Evolutionary conservation across 768 basidiomycete species (phyloP).

Genomic region (Russula brevipes): DNA sequence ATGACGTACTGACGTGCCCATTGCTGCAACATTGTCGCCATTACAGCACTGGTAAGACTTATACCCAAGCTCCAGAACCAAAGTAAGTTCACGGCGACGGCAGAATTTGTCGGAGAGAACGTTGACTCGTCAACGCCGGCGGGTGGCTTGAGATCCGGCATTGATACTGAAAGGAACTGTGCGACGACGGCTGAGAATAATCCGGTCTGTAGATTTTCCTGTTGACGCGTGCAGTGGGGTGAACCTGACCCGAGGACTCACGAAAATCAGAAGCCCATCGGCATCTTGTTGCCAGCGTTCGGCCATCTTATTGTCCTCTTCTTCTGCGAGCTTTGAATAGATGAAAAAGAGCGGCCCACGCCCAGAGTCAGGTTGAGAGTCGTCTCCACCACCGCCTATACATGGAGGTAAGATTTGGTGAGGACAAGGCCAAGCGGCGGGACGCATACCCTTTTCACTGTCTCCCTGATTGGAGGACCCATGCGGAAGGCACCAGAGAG

Average conservation of each 20-base stretch:
- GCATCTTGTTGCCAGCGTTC: not conserved
- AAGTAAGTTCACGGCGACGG: not conserved
- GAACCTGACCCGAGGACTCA: not conserved
- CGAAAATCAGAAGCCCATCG: not conserved
- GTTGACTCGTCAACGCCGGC: not conserved
- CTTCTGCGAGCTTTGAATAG: not conserved
- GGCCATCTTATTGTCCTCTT: not conserved
- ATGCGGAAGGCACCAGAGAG: too few species aligned
- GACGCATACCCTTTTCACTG: too few species aligned
- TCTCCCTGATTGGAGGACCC: too few species aligned
- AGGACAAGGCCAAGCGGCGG: too few species aligned
- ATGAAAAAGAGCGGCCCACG: not conserved
- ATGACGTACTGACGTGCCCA: not conserved
- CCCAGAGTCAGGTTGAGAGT: too few species aligned
- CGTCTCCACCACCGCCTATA: too few species aligned
- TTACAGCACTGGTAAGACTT: not conserved
- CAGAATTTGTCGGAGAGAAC: not conserved
- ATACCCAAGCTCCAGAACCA: constrained; percentile 1
- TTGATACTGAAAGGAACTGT: not conserved
- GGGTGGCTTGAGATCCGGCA: not conserved
- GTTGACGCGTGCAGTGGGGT: not conserved
- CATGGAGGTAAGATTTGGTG: too few species aligned
- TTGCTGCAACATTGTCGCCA: not conserved
- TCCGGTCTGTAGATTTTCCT: not conserved
- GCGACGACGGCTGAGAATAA: not conserved